Evolutionary conservation across 2,329 filamentous ascomycete species (phyloP), one percentile per base, ranked within the genome.

Genomic region (Colletotrichum falcatum): DNA sequence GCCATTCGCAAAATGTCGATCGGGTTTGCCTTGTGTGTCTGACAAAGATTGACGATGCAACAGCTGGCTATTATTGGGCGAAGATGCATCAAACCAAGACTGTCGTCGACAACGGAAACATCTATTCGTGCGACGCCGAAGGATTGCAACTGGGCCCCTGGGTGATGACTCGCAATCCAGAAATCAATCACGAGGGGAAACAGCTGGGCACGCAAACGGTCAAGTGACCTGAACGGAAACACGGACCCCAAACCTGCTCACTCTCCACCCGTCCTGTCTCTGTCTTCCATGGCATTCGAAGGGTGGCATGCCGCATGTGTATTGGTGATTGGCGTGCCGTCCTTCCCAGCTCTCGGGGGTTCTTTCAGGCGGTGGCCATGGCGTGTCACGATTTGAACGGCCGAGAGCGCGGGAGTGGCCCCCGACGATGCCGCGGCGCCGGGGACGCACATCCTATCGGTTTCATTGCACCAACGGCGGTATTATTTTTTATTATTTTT

Each of bases 141-240:
- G 5, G 11, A 16, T 8, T 33, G 20, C 28, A 37, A 55, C 30
- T 2, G 37, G 9, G 20, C 11, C 20, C n/a, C 28, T n/a, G 14
- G 44, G 33, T 26, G 48, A 53, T 62, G 35, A 53, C 46, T 53
- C 33, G 46, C 60, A 9, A 53, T 11, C 35, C 14, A 6, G 23
- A 16, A 53, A 28, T 18, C 37, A 5, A 39, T 18, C 37, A 26
- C 39, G 60, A 18, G 60, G 35, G 60, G 48, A 33, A 20, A 20
- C 23, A 8, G 20, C 37, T 20, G 5, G 18, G 23, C 28, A 42
- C 33, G 3, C 14, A 37, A 49, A 39, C 44, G 44, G 58, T 61
- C 60, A 62, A 62, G 35, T 62, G 60, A 62, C 46, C 48, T 26
- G 60, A 62, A 62, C 33, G 60, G 60, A 62, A 62, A 62, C 60